Base-by-base conservation (phyloP, 2,329 filamentous ascomycete genomes). In the Fusarium sublunatum region DNA sequence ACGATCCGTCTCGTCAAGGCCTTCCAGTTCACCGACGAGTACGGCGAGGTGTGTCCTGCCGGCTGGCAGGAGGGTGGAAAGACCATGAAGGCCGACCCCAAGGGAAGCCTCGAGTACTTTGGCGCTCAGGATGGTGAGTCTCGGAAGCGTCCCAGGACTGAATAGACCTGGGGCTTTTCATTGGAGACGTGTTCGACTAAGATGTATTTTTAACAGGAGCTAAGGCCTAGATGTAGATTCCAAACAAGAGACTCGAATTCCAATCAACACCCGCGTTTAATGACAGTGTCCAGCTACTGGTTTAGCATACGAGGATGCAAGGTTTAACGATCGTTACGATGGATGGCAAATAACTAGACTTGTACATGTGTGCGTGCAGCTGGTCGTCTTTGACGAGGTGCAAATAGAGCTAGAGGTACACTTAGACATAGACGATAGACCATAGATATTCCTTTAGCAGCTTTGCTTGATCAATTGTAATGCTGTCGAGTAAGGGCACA, bases 21-120 rank as follows among this genome's bases (percentile, higher is more conserved):
- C 6, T 93, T 93, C 75, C 91, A 93, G 76, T 91, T 94, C 80
- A 91, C 91, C 11, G 90, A 93, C 67, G 90, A 92, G 68, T 91
- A 91, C 82, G 93, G 92, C 77, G 88, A 91, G 74, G 85, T 92
- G 52, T 93, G 81, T 76, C 81, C 81, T 40, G 81, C 81, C 50
- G 81, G 80, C 69, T 83, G 81, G 81, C 76, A 78, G 58, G 73
- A 77, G 57, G 81, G 81, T 46, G 73, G 72, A 70, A 78, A 82
- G 74, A 77, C 75, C 48, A 82, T 83, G 75, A 83, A 83, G 79
- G 78, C 81, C 54, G 80, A 81, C 57, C 80, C 81, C 64, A 82
- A 82, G 75, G 79, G 78, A 49, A 81, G 78, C 67, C 75, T 82
- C 34, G 80, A 82, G 72, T 83, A 83, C 73, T 83, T 83, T 45